Evolutionary conservation across 345 rosid species (phyloP).

Genomic region (Hypericum androsaemum): DNA sequence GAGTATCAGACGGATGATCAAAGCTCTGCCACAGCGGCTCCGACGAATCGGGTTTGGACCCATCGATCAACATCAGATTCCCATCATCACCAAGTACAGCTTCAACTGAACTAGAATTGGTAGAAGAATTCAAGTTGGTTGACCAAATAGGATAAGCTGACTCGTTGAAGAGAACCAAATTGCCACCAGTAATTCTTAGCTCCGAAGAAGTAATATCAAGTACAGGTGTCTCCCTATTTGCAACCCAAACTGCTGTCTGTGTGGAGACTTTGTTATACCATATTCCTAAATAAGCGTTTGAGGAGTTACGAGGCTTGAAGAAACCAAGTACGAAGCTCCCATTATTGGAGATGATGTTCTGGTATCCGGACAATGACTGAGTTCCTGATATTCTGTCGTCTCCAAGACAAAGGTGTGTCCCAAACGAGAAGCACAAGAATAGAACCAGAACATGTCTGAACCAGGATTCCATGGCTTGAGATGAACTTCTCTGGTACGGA

Average conservation of each 20-base stretch:
- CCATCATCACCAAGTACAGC: background rate
- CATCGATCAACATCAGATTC: background rate
- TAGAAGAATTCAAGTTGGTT: background rate
- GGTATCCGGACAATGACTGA: too few relatives aligned
- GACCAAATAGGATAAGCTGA: background rate
- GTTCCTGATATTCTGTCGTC: too few relatives aligned
- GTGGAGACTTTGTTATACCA: background rate
- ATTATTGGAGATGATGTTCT: too few relatives aligned
- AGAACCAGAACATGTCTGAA: too few relatives aligned
- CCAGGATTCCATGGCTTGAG: too few relatives aligned
- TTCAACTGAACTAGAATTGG: background rate
- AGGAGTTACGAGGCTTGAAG: conserved; percentile 1
- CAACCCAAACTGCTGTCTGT: background rate
- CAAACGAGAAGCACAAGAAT: too few relatives aligned
- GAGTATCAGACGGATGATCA: background rate
- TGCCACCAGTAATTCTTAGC: background rate
- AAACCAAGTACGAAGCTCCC: background rate
- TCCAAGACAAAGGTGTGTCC: too few relatives aligned
- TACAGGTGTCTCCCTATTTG: background rate
- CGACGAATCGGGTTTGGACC: background rate
- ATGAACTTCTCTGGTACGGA: too few relatives aligned
- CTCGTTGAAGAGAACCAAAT: background rate
- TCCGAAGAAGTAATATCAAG: background rate
- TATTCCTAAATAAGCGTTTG: background rate
- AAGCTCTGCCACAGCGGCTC: background rate